Percentiles rank a stretch among this genome's conserved stretches.
phyloP scores from a whole-genome alignment of 2,329 filamentous ascomycete genomes.

The Epichloe glyceriae region DNA sequence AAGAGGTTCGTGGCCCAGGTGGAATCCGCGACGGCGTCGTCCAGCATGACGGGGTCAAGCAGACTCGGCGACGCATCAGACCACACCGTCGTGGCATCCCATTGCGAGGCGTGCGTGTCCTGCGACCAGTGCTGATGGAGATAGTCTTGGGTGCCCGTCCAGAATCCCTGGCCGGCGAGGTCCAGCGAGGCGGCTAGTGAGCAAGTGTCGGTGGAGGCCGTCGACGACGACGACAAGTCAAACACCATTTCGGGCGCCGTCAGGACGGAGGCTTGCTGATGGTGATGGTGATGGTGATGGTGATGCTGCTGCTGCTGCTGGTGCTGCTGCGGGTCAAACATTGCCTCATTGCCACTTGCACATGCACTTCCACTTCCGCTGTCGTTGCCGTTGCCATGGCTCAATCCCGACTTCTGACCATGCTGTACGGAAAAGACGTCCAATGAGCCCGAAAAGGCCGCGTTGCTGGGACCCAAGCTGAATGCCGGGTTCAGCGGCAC shows the following conservation, averaged over 20 bases:
- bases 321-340: neutral
- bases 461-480: constrained; percentile 2
- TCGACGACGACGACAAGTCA: constrained; percentile 1
- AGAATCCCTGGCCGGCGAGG: neutral
- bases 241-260: constrained; percentile 3
- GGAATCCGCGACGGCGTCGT: constrained; percentile 1
- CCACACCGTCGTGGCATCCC: constrained; percentile 6
- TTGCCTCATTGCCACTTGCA: neutral
- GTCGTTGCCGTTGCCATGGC: neutral
- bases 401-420: neutral
- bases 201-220: neutral
- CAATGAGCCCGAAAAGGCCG: constrained; percentile 4
- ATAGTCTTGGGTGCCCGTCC: neutral
- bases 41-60: constrained; percentile 2
- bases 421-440: constrained; percentile 5
- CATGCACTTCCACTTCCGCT: too few relatives aligned
- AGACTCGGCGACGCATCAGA: constrained; percentile 5
- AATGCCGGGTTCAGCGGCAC: constrained; percentile 7
- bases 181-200: neutral
- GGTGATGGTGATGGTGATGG: neutral
- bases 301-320: neutral
- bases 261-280: neutral
- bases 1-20: constrained; percentile 1
- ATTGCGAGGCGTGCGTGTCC: constrained; percentile 1
- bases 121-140: constrained; percentile 4